These are phyloP conservation scores for Boletales sp. DNA, from an alignment of 768 basidiomycete species.

Conservation along the genomic window DNA sequence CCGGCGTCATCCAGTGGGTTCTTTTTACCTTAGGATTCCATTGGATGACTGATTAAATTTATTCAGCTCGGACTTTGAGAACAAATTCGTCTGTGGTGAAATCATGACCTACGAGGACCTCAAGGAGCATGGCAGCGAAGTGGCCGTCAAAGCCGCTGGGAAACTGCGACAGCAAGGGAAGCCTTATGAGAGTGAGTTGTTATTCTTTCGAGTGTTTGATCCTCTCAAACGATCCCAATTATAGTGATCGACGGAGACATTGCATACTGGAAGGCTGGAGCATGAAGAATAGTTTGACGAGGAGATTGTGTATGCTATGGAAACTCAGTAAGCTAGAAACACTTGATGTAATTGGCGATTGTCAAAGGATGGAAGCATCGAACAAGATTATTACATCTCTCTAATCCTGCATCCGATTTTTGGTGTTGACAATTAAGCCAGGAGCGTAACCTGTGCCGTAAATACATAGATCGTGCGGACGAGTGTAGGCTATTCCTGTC, in stretches of 20 bases:
- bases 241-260: constrained; percentile 87
- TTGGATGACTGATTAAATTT: background rate
- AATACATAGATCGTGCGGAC: too few species aligned
- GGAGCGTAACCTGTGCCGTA: too few species aligned
- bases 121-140: constrained; percentile 86
- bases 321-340: constrained; percentile 11
- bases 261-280: constrained; percentile 88
- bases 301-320: constrained; percentile 10
- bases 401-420: too few species aligned
- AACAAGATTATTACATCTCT: too few species aligned
- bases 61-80: constrained; percentile 88
- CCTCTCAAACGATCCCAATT: constrained; percentile 4
- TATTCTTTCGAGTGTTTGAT: background rate
- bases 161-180: constrained; percentile 96
- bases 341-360: constrained; percentile 9
- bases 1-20: constrained; percentile 93
- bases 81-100: constrained; percentile 97
- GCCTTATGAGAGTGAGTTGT: constrained; percentile 82
- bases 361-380: background rate
- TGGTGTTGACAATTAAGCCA: too few species aligned
- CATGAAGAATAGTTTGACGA: constrained; percentile 18
- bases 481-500: background rate
- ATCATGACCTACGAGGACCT: constrained; percentile 93
- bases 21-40: background rate
- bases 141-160: constrained; percentile 90